phyloP scores from a whole-genome alignment of 75 land plant species.

The Selaginella moellendorffii region DNA sequence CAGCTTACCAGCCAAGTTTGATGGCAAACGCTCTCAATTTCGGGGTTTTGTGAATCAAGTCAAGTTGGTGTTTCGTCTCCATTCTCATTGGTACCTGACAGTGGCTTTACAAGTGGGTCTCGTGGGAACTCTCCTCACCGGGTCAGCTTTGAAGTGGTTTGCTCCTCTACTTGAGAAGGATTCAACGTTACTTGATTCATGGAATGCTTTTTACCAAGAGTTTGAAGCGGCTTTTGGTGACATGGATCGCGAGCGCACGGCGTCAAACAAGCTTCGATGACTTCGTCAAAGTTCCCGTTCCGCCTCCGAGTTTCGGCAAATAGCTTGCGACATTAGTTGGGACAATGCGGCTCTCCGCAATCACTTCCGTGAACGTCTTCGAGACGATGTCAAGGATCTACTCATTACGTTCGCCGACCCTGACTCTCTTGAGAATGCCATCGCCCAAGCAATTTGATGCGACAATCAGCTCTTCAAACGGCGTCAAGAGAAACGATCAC shows the following conservation, averaged over 20 bases:
- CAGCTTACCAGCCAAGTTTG: slow-evolving; percentile 15
- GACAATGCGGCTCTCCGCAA: slow-evolving; percentile 4
- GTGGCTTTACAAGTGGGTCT: slow-evolving; percentile 11
- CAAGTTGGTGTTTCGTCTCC: slow-evolving; percentile 5
- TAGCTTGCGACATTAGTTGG: slow-evolving; percentile 17
- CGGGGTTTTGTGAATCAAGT: slow-evolving; percentile 12
- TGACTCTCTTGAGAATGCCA: neutral
- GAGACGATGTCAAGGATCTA: slow-evolving; percentile 16
- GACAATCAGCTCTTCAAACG: slow-evolving; percentile 13
- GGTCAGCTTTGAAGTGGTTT: slow-evolving; percentile 17
- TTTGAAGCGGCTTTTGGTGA: slow-evolving; percentile 21
- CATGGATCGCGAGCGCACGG: slow-evolving; percentile 1
- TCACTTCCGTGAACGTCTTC: slow-evolving; percentile 11
- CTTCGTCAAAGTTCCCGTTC: slow-evolving; percentile 15
- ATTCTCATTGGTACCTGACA: slow-evolving; percentile 9
- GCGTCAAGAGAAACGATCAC: slow-evolving; percentile 10
- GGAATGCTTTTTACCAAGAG: slow-evolving; percentile 13
- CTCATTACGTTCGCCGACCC: slow-evolving; percentile 12
- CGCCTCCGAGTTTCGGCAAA: slow-evolving; percentile 13
- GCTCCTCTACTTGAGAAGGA: slow-evolving; percentile 19
- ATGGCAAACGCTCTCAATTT: slow-evolving; percentile 11
- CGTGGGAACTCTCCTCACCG: slow-evolving; percentile 12
- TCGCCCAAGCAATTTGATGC: slow-evolving; percentile 5
- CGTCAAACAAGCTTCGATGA: slow-evolving; percentile 10
- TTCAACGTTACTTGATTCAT: slow-evolving; percentile 12